phyloP scores from a whole-genome alignment of 1,139 yeast species.

The Lodderomyces theae region DNA sequence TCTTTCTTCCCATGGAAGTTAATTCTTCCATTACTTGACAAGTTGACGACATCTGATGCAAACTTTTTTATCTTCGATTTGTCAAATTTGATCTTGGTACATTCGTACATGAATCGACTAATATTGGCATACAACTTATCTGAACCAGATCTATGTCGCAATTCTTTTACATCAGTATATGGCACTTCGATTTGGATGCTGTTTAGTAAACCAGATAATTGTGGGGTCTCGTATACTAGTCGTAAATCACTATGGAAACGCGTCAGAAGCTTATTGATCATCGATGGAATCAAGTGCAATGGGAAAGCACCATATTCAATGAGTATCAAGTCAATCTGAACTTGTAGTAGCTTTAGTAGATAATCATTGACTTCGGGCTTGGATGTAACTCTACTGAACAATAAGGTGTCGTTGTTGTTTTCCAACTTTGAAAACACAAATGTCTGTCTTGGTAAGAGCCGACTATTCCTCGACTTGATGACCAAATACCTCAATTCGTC shows the following conservation, averaged over 20 bases:
- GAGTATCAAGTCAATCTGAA: conserved; percentile 9
- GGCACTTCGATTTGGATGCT: conserved; percentile 27
- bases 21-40: conserved; percentile 14
- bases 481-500: conserved; percentile 12
- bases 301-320: conserved; percentile 4
- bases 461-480: conserved; percentile 7
- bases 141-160: conserved; percentile 6
- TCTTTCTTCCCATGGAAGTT: conserved; percentile 12
- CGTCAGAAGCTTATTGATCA: conserved; percentile 14
- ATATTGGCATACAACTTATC: conserved; percentile 12
- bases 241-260: conserved; percentile 16
- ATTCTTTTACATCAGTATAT: conserved; percentile 17
- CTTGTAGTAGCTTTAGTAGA: conserved; percentile 12
- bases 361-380: conserved; percentile 10
- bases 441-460: conserved; percentile 13
- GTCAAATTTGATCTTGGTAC: conserved; percentile 21
- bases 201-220: conserved; percentile 16
- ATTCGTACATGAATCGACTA: conserved; percentile 18
- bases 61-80: conserved; percentile 22
- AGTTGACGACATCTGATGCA: conserved; percentile 18
- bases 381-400: conserved; percentile 9
- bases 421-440: conserved; percentile 12
- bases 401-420: conserved; percentile 6
- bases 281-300: conserved; percentile 10
- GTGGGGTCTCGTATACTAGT: conserved; percentile 13